These are phyloP conservation scores for Primulina huaijiensis DNA, from an alignment of 257 asterid species.

Conservation along the genomic window DNA sequence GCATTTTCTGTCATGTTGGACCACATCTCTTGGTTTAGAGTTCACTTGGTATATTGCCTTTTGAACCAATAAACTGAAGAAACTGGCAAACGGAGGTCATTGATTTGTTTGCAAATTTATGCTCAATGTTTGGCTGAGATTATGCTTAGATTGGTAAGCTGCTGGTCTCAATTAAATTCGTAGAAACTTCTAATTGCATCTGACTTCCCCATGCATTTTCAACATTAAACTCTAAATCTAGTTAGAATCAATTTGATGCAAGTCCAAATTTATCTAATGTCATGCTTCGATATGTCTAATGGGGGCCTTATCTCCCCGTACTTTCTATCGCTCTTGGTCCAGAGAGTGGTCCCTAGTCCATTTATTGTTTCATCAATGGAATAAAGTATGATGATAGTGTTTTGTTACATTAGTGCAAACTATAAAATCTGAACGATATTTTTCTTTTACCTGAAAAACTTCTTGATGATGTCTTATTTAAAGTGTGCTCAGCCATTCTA, in stretches of 20 bases:
- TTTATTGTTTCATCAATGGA: background rate
- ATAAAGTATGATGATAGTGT: background rate
- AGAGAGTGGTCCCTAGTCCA: background rate
- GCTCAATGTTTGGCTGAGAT: conserved; percentile 5
- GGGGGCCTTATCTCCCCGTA: background rate
- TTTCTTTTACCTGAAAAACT: background rate
- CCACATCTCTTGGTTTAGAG: background rate
- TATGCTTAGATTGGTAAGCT: background rate
- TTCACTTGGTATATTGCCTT: background rate
- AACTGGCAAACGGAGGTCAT: background rate
- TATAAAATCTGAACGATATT: background rate
- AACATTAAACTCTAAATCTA: background rate
- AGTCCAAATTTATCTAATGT: too few species aligned
- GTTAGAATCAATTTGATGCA: too few species aligned
- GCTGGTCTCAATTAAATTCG: background rate
- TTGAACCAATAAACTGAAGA: background rate
- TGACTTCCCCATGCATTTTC: background rate
- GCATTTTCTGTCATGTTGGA: background rate
- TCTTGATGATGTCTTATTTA: conserved; percentile 12
- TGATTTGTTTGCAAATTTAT: conserved; percentile 12
- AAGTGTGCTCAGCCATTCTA: conserved; percentile 13
- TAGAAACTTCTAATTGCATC: background rate
- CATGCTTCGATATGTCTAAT: background rate
- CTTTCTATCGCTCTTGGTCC: too few species aligned
- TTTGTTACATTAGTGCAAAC: background rate